Evolutionary conservation across 2,329 filamentous ascomycete genomes (phyloP).

Genomic region (Corniculantispora saksenae): DNA sequence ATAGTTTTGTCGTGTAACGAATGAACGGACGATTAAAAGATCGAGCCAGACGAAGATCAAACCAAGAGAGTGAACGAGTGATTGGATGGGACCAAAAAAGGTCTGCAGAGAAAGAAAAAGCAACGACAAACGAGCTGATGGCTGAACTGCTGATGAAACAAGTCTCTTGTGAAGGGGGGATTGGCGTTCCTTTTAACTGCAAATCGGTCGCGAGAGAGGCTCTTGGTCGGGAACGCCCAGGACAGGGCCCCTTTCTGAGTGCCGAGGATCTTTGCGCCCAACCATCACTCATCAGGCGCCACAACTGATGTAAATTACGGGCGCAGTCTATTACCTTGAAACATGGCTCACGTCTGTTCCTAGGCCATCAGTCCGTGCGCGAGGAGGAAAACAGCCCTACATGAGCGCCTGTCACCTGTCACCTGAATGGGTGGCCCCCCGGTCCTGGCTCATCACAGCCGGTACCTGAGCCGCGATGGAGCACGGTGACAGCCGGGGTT

Average conservation of each 20-base stretch:
- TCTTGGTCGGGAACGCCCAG: background rate
- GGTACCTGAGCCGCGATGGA: background rate
- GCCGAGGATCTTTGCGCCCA: background rate
- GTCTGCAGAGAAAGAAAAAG: background rate
- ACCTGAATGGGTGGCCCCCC: background rate
- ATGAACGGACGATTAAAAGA: background rate
- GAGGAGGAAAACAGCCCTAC: background rate
- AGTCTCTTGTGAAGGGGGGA: background rate
- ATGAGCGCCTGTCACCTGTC: conserved; percentile 2
- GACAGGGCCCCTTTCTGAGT: background rate
- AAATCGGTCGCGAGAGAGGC: background rate
- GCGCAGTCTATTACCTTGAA: conserved; percentile 7
- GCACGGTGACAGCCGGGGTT: background rate
- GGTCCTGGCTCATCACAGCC: conserved; percentile 8
- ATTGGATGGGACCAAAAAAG: background rate
- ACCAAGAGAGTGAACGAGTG: conserved; percentile 15
- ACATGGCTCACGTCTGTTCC: conserved; percentile 12
- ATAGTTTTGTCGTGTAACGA: conserved; percentile 2
- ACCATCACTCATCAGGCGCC: conserved; percentile 6
- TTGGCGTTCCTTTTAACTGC: conserved; percentile 3
- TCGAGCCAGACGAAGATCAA: background rate
- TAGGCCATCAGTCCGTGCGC: conserved; percentile 16
- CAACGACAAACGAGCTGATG: conserved; percentile 10
- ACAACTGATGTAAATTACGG: conserved; percentile 10
- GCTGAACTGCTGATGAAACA: conserved; percentile 16